These are phyloP conservation scores for Lanmaoa pseudosensibilis DNA, from an alignment of 768 basidiomycete species.

Conservation along the genomic window DNA sequence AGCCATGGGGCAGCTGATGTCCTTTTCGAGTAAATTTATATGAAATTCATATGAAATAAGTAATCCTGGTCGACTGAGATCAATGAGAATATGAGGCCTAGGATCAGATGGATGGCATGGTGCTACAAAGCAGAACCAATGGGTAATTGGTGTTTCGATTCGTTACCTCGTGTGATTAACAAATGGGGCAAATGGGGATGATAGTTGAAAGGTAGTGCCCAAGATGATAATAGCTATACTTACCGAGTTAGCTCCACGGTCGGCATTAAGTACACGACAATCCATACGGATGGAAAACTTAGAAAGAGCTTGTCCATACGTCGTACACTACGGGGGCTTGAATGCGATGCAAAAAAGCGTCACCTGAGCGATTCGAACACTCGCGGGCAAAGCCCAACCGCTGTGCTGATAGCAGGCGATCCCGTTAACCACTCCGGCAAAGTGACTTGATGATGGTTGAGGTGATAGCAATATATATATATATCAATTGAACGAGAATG, in stretches of 20 bases:
- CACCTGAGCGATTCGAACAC: constrained; percentile 65
- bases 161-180: not conserved
- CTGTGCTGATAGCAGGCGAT: constrained; percentile 66
- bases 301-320: not conserved
- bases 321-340: too few species aligned
- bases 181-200: not conserved
- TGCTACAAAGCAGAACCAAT: not conserved
- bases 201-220: not conserved
- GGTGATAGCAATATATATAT: not conserved
- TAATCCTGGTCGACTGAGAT: too few species aligned
- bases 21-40: not conserved
- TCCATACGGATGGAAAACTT: not conserved
- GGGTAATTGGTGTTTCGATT: not conserved
- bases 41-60: not conserved
- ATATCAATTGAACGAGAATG: not conserved
- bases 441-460: constrained; percentile 49
- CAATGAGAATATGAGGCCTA: not conserved
- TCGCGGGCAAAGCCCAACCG: constrained; percentile 63
- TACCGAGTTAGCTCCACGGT: not conserved
- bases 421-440: constrained; percentile 96
- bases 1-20: constrained; percentile 61
- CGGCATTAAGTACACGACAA: not conserved
- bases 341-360: constrained; percentile 39
- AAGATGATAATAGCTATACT: not conserved
- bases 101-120: not conserved